Conservation (phyloP, 768 basidiomycete species). For the Mycena sanguinolenta region DNA sequence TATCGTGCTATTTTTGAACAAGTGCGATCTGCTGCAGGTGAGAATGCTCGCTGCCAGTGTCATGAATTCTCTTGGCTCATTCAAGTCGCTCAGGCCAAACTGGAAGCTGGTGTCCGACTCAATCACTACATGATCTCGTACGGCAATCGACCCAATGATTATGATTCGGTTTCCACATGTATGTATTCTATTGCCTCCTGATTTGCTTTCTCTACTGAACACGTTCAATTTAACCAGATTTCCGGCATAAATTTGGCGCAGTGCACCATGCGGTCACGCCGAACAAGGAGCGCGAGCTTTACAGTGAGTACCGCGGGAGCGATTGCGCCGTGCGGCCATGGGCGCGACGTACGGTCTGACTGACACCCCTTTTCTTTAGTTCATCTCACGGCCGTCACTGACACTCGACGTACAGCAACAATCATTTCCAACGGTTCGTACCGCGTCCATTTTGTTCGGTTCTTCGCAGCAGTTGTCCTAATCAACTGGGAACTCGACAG, state of each 20-base stretch:
- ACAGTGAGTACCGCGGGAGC: constrained; percentile 60
- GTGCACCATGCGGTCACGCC: constrained; percentile 77
- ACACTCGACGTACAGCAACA: constrained; percentile 77
- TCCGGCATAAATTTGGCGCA: constrained; percentile 78
- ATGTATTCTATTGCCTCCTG: constrained; percentile 40
- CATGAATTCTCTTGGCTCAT: constrained; percentile 23
- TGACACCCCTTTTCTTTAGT: constrained; percentile 59
- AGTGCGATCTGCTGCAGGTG: constrained; percentile 82
- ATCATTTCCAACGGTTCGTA: constrained; percentile 80
- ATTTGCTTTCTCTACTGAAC: constrained; percentile 25
- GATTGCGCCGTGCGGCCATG: not conserved
- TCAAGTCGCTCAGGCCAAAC: constrained; percentile 66
- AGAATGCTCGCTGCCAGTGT: constrained; percentile 23
- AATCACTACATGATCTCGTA: constrained; percentile 79
- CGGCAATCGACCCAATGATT: constrained; percentile 84
- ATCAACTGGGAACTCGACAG: constrained; percentile 46
- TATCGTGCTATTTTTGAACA: constrained; percentile 87
- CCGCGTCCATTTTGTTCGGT: not conserved
- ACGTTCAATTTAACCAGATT: constrained; percentile 61
- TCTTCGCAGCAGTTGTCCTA: constrained; percentile 12
- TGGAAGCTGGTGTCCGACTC: constrained; percentile 81
- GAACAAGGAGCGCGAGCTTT: constrained; percentile 80
- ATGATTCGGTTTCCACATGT: constrained; percentile 83
- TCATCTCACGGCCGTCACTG: constrained; percentile 86
- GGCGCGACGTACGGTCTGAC: not conserved